These are phyloP conservation scores for Neofusicoccum parvum DNA, from an alignment of 2,329 filamentous ascomycete genomes.

Conservation along the genomic window DNA sequence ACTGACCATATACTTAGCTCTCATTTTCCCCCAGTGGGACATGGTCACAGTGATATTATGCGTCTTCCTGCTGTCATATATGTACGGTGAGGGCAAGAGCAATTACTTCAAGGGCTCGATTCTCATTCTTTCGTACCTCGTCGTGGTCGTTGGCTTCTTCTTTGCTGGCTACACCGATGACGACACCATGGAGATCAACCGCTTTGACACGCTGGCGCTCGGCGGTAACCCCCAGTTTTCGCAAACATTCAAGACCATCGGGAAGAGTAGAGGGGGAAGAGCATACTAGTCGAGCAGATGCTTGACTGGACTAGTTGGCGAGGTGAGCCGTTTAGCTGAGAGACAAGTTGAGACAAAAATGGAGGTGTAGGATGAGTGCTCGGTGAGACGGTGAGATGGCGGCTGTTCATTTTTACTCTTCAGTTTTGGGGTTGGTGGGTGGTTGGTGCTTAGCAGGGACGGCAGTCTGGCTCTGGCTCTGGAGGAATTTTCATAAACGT, in stretches of 20 bases:
- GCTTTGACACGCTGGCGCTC: conserved; percentile 38
- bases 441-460: not conserved
- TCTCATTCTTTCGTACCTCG: conserved; percentile 86
- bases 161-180: conserved; percentile 69
- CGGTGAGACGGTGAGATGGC: not conserved
- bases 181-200: conserved; percentile 42
- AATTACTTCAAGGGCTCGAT: conserved; percentile 99
- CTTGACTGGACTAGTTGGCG: too few species aligned
- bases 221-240: conserved; percentile 25
- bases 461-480: not conserved
- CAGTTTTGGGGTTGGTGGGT: not conserved
- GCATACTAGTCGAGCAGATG: conserved; percentile 1
- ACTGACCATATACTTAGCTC: conserved; percentile 45
- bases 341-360: not conserved
- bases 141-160: conserved; percentile 90
- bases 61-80: conserved; percentile 94
- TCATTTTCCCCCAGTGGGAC: conserved; percentile 98
- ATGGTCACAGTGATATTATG: conserved; percentile 97
- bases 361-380: not conserved
- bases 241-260: conserved; percentile 18
- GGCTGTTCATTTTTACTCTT: not conserved
- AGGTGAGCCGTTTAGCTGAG: not conserved
- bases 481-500: not conserved
- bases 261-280: conserved; percentile 4
- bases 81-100: conserved; percentile 98